phyloP scores from a whole-genome alignment of 805 yeast genomes.

The Suhomyces emberorum region DNA sequence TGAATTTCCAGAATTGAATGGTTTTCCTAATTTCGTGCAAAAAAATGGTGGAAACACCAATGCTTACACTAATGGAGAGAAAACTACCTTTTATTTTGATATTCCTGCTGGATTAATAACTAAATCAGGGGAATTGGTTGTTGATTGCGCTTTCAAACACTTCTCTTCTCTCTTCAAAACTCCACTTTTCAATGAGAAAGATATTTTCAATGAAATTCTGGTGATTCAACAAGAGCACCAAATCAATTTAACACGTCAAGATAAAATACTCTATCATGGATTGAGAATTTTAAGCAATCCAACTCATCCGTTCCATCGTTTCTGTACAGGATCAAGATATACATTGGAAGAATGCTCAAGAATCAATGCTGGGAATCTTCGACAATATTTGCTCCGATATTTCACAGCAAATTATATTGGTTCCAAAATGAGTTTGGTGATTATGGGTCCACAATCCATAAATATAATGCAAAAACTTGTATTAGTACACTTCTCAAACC shows the following conservation, averaged over 20 bases:
- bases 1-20: conserved; percentile 46
- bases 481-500: not conserved
- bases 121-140: conserved; percentile 29
- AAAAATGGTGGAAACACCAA: conserved; percentile 56
- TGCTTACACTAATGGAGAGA: conserved; percentile 69
- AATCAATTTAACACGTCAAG: conserved; percentile 42
- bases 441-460: conserved; percentile 65
- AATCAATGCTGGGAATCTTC: too few species aligned
- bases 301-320: conserved; percentile 54
- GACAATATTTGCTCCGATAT: too few species aligned
- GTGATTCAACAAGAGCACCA: conserved; percentile 68
- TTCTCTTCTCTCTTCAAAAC: conserved; percentile 50
- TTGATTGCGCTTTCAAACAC: conserved; percentile 44
- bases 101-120: conserved; percentile 43
- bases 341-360: conserved; percentile 45
- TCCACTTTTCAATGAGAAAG: conserved; percentile 47
- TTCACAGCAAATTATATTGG: too few species aligned
- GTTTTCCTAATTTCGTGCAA: conserved; percentile 42
- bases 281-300: conserved; percentile 46
- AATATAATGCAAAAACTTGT: conserved; percentile 40
- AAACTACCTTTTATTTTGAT: conserved; percentile 62
- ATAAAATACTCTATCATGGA: conserved; percentile 58
- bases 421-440: conserved; percentile 56
- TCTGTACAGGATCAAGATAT: conserved; percentile 61
- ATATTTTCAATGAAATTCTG: conserved; percentile 49